These are phyloP conservation scores for Paramecium sexaurelia DNA, from an alignment of 73 alveolate species.

Conservation along the genomic window DNA sequence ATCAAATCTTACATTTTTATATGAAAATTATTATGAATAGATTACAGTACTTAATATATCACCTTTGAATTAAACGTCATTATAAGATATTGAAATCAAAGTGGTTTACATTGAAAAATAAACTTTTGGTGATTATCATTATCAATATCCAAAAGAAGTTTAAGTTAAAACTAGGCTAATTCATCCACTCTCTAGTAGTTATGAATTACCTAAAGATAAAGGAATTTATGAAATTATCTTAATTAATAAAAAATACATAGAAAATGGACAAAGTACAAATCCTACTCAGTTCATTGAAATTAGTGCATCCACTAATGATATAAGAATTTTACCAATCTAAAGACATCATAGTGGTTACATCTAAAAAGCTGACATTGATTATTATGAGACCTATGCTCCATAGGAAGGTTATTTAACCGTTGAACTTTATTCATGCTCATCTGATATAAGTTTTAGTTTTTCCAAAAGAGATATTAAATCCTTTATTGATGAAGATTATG, in stretches of 20 bases:
- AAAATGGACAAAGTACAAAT: not conserved
- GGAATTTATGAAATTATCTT: slow-evolving; percentile 15
- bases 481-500: slow-evolving; percentile 24
- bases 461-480: not conserved
- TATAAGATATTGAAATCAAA: not conserved
- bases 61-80: not conserved
- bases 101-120: not conserved
- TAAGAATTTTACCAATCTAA: not conserved
- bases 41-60: not conserved
- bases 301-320: not conserved
- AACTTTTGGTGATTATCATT: not conserved
- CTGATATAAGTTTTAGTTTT: not conserved
- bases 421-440: slow-evolving; percentile 14
- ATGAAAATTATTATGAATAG: slow-evolving; percentile 19
- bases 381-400: slow-evolving; percentile 13
- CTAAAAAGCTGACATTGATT: not conserved
- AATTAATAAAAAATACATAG: not conserved
- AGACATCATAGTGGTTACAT: not conserved
- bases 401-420: not conserved
- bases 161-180: not conserved
- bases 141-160: not conserved
- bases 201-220: slow-evolving; percentile 16
- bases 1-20: not conserved
- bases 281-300: slow-evolving; percentile 3
- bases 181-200: not conserved